Evolutionary conservation across 352 stramenopile genomes (phyloP).

Genomic region (Globisporangium paddicum): DNA sequence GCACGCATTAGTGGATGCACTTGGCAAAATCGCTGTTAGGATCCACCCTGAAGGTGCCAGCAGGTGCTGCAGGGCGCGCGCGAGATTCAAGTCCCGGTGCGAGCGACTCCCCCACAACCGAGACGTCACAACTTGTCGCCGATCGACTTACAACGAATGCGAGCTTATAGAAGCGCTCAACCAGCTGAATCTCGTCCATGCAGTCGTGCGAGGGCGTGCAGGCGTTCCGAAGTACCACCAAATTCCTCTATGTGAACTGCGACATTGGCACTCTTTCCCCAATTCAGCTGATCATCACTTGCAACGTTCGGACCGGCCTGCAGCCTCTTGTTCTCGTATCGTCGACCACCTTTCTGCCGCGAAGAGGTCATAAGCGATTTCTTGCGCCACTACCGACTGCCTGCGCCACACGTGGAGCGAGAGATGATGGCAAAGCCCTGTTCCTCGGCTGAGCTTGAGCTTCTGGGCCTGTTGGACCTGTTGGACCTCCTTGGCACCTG

Average conservation of each 20-base stretch:
- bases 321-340: neutral
- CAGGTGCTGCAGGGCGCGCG: neutral
- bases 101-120: neutral
- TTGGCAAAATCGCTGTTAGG: too few relatives aligned
- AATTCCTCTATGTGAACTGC: slow-evolving; percentile 29
- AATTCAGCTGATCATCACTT: slow-evolving; percentile 30
- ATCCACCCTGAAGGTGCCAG: too few relatives aligned
- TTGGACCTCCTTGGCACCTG: slow-evolving; percentile 49
- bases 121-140: neutral
- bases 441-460: slow-evolving; percentile 20
- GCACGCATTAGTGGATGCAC: too few relatives aligned
- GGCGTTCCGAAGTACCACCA: neutral
- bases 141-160: neutral
- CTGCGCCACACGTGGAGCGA: neutral
- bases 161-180: neutral
- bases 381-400: neutral
- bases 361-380: neutral
- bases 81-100: neutral
- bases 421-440: neutral
- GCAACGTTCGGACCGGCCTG: slow-evolving; percentile 33
- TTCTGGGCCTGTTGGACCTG: slow-evolving; percentile 34
- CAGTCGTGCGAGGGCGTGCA: slow-evolving; percentile 29
- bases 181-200: slow-evolving; percentile 40
- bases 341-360: neutral
- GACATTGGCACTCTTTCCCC: slow-evolving; percentile 19